A percentile compares a stretch with the other conserved stretches of the same genome.
Conservation (phyloP, 805 yeast genomes). For the Yarrowia yakushimensis region DNA sequence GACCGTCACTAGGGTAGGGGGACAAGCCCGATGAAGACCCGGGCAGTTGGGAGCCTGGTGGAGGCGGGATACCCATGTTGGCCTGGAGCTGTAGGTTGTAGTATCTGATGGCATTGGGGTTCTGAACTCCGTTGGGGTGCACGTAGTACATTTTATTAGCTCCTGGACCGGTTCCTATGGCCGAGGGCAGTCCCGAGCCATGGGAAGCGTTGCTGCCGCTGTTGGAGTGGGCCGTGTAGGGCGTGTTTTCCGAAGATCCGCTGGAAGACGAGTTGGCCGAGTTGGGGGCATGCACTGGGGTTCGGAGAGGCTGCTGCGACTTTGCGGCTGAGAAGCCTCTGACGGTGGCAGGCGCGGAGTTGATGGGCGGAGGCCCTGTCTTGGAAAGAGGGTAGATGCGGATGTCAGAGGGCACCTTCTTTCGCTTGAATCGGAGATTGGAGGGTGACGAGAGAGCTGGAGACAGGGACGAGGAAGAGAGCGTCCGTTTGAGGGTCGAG, state of each 20-base stretch:
- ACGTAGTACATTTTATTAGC: constrained; percentile 2
- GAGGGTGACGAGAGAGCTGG: constrained; percentile 10
- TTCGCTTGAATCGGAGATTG: constrained; percentile 21
- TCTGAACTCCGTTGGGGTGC: constrained; percentile 18
- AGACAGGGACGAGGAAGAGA: constrained; percentile 1
- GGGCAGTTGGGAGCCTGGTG: constrained; percentile 4
- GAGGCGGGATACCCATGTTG: constrained; percentile 18
- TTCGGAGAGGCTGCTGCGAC: neutral
- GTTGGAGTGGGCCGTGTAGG: constrained; percentile 20
- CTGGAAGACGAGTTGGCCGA: constrained; percentile 18
- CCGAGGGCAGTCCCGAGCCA: neutral
- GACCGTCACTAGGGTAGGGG: constrained; percentile 6
- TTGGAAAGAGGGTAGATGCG: constrained; percentile 20
- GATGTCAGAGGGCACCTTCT: constrained; percentile 13
- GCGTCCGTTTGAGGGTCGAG: neutral
- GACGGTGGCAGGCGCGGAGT: constrained; percentile 16
- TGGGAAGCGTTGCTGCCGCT: neutral
- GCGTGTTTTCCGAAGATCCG: constrained; percentile 9
- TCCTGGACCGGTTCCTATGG: neutral
- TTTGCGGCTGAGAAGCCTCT: neutral
- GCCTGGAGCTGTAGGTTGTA: constrained; percentile 19
- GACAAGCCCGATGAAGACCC: constrained; percentile 5
- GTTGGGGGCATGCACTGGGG: constrained; percentile 23
- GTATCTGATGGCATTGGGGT: constrained; percentile 22
- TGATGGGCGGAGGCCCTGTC: constrained; percentile 1